Evolutionary conservation across 2,329 filamentous ascomycete species (phyloP), one percentile per base, ranked within the genome.

Genomic region (Cytospora mali): DNA sequence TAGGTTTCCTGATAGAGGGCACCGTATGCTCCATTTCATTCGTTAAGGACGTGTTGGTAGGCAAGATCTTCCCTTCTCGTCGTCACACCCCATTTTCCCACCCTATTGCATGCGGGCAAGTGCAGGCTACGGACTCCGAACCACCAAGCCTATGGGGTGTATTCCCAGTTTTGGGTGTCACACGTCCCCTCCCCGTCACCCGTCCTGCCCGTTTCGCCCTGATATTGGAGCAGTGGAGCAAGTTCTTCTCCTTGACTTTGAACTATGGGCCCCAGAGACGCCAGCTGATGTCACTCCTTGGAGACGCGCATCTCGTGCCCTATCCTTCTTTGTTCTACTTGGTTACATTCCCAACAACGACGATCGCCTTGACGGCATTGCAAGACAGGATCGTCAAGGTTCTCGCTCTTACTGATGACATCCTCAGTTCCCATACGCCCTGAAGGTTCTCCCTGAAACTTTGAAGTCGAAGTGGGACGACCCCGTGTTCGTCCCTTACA

Each of bases 11-110:
- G 68, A 66, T 69, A 93, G 90, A 93, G 82, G 90, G 91, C 66
- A 93, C 91, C 55, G 87, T 93, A 67, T 93, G 90, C 75, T 89
- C 89, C 69, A 92, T 93, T 74, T 91, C 88, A 69, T 93, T 93
- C 76, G 91, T 93, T 76, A 91, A 91, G 78, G 88, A 93, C 74
- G 86, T 91, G 68, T 80, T 93, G 79, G 91, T 93, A 86, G 84
- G 89, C 78, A 64, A 66, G 64, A 65, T 66, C 61, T 63, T 68
- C 54, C 57, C 66, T 61, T 67, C 65, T 65, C 60, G 54, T 62
- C 64, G 46, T 46, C 66, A 51, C 64, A 57, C 59, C 60, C 58
- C 60, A 59, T 64, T 62, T 60, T 66, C 39, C 57, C 54, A 57
- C 65, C 65, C 66, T 58, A 59, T 68, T 65, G 63, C 66, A 64